Base-by-base conservation (phyloP, 371 early-diverging fungal genomes). In the Mortierella sp. region DNA sequence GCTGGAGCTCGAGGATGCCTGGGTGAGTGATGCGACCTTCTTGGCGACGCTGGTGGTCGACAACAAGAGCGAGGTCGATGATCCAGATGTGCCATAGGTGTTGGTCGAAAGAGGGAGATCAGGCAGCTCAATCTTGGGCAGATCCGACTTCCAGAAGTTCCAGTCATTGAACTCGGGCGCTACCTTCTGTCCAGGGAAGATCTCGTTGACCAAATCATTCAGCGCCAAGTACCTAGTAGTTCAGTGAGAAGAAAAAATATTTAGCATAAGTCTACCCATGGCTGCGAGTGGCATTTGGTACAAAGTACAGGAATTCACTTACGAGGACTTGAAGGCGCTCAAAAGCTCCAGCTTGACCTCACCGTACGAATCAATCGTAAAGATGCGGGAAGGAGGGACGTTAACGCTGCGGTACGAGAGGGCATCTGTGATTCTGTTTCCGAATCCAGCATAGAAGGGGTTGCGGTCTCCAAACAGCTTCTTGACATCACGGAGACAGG, bases 401-500 rank as follows among this genome's bases (percentile, higher is more conserved):
- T 97, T 95, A 71, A 99, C 98, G 73, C 95, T 94, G 75, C 99
- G 96, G 88, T 99, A 99, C 0, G 99, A 97, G 43, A 99, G 92
- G 14, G 99, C 98, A 89, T 98, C 98, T 35, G 90, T 90, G 74
- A 90, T 90, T 27, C 90, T 78, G 80, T 99, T 99, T 46, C 99
- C 99, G 88, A 99, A 99, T 0, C 99, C 99, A n/a, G 99, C 99
- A 89, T 97, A 97, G 84, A 99, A 99, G 2, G 99, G 98, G 79
- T 93, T 94, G 18, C 89, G 83, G 54, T 89, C 92, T 29, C 94
- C 95, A 92, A 99, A 99, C 46, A 99, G 88, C 14, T 94, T 90
- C 80, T 96, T 93, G 72, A 99, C 96, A 86, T 98, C 98, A 49
- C 96, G 93, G 41, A 99, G 91, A 87, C 97, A 98, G 1, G 97